phyloP scores from a whole-genome alignment of 78 protist genomes.

The Emiliania huxleyi region DNA sequence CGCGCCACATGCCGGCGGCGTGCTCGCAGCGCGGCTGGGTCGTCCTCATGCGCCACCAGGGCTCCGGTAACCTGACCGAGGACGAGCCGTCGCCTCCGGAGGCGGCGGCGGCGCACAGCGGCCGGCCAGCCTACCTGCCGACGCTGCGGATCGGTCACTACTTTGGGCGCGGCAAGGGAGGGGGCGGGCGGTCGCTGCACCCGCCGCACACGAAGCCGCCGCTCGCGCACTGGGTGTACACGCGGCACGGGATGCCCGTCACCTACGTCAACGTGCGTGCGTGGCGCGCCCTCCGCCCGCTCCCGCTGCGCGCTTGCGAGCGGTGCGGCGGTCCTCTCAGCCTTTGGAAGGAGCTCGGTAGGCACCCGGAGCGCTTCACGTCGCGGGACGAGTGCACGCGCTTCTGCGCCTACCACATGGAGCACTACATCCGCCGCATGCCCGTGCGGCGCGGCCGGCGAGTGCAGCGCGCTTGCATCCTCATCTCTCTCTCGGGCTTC shows the following conservation, averaged over 20 bases:
- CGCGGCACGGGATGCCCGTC: not conserved
- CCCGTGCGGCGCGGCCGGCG: not conserved
- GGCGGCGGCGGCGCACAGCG: too few relatives aligned
- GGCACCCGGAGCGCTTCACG: not conserved
- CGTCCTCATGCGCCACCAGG: not conserved
- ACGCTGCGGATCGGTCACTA: too few relatives aligned
- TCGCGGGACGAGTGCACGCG: not conserved
- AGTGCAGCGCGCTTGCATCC: not conserved
- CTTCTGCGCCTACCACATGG: not conserved
- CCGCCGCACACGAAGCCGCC: not conserved
- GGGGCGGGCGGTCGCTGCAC: not conserved
- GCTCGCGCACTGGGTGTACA: not conserved
- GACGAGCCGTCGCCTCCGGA: not conserved
- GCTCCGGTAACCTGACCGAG: not conserved
- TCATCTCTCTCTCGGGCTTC: not conserved
- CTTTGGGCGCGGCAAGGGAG: too few relatives aligned
- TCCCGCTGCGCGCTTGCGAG: not conserved
- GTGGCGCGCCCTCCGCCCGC: not conserved
- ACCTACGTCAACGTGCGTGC: not conserved
- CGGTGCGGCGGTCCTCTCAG: not conserved
- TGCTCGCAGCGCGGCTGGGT: constrained; percentile 4
- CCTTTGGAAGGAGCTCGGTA: not conserved
- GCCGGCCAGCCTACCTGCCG: too few relatives aligned
- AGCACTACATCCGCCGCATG: not conserved
- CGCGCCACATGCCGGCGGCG: not conserved